A percentile compares a stretch with the other conserved stretches of the same genome.
Evolutionary conservation across 2,329 filamentous ascomycete genomes (phyloP).

Genomic region (Hymenoscyphus occultus): DNA sequence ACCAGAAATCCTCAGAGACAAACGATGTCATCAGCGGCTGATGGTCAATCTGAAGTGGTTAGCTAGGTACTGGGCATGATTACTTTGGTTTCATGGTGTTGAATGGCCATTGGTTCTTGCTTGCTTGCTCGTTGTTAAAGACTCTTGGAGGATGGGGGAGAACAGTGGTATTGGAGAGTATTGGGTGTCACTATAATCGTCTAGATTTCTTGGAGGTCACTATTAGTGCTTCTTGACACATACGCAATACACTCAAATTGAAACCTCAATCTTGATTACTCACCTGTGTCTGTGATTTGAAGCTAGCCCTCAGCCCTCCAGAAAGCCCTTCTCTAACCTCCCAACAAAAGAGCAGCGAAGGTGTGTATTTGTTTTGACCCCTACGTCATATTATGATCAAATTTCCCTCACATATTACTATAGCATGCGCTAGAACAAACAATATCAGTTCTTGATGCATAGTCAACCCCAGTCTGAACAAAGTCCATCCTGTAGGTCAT

Average conservation of each 20-base stretch:
- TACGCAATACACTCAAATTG: background rate
- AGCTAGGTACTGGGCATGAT: background rate
- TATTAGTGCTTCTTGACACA: background rate
- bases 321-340: background rate
- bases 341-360: background rate
- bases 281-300: background rate
- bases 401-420: no score
- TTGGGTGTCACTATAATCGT: background rate
- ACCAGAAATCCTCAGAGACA: background rate
- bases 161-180: background rate
- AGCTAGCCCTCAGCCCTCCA: background rate
- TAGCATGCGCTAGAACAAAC: no score
- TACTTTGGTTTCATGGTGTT: background rate
- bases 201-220: constrained; percentile 1
- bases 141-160: background rate
- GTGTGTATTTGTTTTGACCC: background rate
- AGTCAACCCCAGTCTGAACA: no score
- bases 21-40: background rate
- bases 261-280: background rate
- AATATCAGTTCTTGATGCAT: no score
- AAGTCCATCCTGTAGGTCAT: no score
- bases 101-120: background rate
- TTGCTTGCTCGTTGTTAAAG: background rate
- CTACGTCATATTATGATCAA: background rate
- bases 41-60: background rate